These are phyloP conservation scores for Anthostomella pinea DNA, from an alignment of 2,329 filamentous ascomycete species.

Conservation along the genomic window DNA sequence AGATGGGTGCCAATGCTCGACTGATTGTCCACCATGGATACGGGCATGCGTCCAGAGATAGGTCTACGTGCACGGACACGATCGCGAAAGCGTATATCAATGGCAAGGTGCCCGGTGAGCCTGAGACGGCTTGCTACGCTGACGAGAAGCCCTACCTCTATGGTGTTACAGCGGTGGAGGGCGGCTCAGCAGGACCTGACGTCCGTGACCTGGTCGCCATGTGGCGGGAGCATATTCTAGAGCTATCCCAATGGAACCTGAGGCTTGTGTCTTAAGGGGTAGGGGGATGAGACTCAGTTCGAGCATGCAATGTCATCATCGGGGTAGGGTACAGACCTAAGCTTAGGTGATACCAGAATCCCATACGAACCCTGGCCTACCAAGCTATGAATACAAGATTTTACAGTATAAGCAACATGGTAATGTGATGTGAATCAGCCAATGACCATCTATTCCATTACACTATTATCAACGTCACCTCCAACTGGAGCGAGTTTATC, in stretches of 20 bases:
- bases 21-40: conserved; percentile 49
- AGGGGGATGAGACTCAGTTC: too few relatives aligned
- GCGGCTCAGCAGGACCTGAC: background rate
- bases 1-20: conserved; percentile 48
- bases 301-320: too few relatives aligned
- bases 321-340: too few relatives aligned
- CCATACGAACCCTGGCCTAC: too few relatives aligned
- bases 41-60: conserved; percentile 45
- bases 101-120: conserved; percentile 38
- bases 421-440: too few relatives aligned
- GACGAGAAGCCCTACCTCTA: conserved; percentile 48
- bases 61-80: conserved; percentile 43
- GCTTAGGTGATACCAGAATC: too few relatives aligned
- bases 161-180: conserved; percentile 23
- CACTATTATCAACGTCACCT: too few relatives aligned
- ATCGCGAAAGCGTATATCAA: conserved; percentile 40
- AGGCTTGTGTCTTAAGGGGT: too few relatives aligned
- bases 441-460: too few relatives aligned
- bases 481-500: too few relatives aligned
- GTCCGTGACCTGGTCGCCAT: conserved; percentile 16
- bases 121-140: conserved; percentile 45
- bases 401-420: too few relatives aligned
- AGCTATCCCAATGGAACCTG: conserved; percentile 16
- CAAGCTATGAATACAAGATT: too few relatives aligned
- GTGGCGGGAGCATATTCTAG: conserved; percentile 27